Evolutionary conservation across 305 asterid genomes (phyloP).

Genomic region (Fraxinus platypoda): DNA sequence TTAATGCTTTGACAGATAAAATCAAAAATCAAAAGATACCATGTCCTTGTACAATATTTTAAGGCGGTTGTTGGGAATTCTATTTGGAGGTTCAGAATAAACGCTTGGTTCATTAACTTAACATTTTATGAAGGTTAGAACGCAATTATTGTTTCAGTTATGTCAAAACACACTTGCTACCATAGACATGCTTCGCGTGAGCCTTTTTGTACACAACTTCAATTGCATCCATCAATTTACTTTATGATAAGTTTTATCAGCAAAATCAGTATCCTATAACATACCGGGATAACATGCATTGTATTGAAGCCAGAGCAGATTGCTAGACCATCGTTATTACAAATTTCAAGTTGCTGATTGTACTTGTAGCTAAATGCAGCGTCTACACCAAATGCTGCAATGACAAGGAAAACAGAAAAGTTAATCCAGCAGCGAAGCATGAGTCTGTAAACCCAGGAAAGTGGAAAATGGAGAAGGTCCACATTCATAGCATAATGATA

Average conservation of each 20-base stretch:
- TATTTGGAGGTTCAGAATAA: not conserved
- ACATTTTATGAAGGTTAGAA: not conserved
- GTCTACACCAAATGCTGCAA: conserved; percentile 93
- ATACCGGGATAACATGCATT: conserved; percentile 94
- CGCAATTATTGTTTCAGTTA: not conserved
- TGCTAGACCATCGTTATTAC: conserved; percentile 76
- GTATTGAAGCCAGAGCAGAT: conserved; percentile 90
- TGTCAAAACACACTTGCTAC: not conserved
- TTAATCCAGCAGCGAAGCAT: conserved; percentile 17
- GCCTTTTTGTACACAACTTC: conserved; percentile 1
- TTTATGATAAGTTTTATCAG: conserved; percentile 19
- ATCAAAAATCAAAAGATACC: not conserved
- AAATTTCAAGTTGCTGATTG: conserved; percentile 76
- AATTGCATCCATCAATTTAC: conserved; percentile 15
- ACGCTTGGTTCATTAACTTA: not conserved
- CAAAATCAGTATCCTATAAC: conserved; percentile 25
- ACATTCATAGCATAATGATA: not conserved
- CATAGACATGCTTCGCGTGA: conserved; percentile 10
- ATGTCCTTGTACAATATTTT: not conserved
- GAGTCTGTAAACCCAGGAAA: conserved; percentile 22
- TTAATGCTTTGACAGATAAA: not conserved
- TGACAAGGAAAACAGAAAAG: conserved; percentile 18
- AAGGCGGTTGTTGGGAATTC: not conserved
- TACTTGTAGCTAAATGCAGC: conserved; percentile 93
- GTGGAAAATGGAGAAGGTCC: not conserved